phyloP scores from a whole-genome alignment of 257 asterid species.

The Nicotiana tomentosiformis region DNA sequence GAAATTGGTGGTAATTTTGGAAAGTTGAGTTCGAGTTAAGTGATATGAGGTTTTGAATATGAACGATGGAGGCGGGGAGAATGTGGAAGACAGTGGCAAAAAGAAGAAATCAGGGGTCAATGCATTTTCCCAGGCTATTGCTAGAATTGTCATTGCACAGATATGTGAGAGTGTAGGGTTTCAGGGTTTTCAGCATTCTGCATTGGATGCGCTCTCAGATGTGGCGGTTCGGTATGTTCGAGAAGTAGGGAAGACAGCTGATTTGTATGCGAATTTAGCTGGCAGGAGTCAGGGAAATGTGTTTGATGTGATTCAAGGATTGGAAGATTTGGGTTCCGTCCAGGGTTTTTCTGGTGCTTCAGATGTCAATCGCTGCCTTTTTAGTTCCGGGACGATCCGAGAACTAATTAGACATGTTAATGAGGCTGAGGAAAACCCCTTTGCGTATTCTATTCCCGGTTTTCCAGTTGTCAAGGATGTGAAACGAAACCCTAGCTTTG shows the following conservation, averaged over 20 bases:
- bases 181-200: conserved; percentile 69
- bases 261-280: conserved; percentile 46
- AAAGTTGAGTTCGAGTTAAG: conserved; percentile 16
- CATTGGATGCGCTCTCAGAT: conserved; percentile 61
- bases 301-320: conserved; percentile 67
- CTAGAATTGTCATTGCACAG: conserved; percentile 34
- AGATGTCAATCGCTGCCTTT: conserved; percentile 48
- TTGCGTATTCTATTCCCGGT: conserved; percentile 47
- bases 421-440: conserved; percentile 58
- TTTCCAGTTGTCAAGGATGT: conserved; percentile 59
- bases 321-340: conserved; percentile 47
- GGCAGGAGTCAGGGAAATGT: conserved; percentile 57
- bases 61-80: conserved; percentile 74
- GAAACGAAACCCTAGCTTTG: conserved; percentile 34
- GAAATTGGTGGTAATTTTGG: no score
- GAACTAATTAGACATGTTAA: conserved; percentile 41
- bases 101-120: conserved; percentile 34
- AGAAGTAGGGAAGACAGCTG: conserved; percentile 45
- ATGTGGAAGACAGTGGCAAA: conserved; percentile 37
- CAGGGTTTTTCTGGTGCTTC: conserved; percentile 31
- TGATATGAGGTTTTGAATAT: conserved; percentile 57
- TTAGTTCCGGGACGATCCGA: conserved; percentile 48
- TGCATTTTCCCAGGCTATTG: conserved; percentile 23
- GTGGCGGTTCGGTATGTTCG: conserved; percentile 59
- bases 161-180: conserved; percentile 58